Evolutionary conservation across 1,284 basidiomycete species (phyloP).

Genomic region (Malassezia globosa): DNA sequence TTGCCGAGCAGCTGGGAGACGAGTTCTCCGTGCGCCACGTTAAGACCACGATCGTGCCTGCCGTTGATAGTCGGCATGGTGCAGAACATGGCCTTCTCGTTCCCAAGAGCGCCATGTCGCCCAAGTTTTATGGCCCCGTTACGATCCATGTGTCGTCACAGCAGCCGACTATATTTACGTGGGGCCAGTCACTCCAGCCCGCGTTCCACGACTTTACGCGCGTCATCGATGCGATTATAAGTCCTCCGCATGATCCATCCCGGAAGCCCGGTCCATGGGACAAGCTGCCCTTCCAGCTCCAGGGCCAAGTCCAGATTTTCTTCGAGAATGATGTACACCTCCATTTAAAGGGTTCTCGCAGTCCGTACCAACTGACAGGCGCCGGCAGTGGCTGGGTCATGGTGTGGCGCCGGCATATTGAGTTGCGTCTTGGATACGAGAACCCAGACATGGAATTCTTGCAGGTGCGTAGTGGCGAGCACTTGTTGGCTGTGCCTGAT

Average conservation of each 20-base stretch:
- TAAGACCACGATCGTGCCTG: conserved; percentile 36
- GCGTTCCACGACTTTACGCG: conserved; percentile 77
- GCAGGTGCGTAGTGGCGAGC: conserved; percentile 67
- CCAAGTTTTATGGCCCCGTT: conserved; percentile 72
- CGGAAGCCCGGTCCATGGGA: conserved; percentile 89
- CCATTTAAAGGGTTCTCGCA: conserved; percentile 59
- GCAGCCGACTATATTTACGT: conserved; percentile 65
- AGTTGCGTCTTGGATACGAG: conserved; percentile 61
- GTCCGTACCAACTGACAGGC: conserved; percentile 67
- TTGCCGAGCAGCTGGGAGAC: conserved; percentile 77
- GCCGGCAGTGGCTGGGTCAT: conserved; percentile 78
- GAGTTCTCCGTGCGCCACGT: conserved; percentile 50
- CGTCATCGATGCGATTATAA: conserved; percentile 69
- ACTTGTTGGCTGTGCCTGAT: conserved; percentile 42
- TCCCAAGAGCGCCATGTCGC: conserved; percentile 87
- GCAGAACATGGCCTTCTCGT: conserved; percentile 59
- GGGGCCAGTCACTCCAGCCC: conserved; percentile 80
- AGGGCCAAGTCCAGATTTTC: conserved; percentile 65
- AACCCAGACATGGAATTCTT: conserved; percentile 69
- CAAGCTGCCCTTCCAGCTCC: conserved; percentile 58
- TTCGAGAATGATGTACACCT: conserved; percentile 65
- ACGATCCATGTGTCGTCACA: conserved; percentile 58
- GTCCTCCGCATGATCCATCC: conserved; percentile 72
- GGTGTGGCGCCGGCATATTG: conserved; percentile 68
- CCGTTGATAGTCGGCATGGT: conserved; percentile 48